Base-by-base conservation (phyloP, 1,139 yeast genomes). In the Pichia sp. region DNA sequence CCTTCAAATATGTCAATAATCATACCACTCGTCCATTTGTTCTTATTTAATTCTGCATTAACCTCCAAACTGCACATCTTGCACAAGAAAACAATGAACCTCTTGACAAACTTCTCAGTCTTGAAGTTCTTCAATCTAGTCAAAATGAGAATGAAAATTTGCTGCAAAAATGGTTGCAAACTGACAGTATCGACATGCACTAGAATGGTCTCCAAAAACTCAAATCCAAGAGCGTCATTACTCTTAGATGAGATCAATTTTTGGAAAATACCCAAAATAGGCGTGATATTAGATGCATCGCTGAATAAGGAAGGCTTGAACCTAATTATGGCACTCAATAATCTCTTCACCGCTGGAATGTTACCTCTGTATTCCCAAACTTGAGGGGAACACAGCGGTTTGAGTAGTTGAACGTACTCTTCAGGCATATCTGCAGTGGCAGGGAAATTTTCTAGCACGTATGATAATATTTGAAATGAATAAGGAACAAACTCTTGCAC, bases 401-500 rank as follows among this genome's bases (percentile, higher is more conserved):
- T 77, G 21, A 86, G 69, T 37, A 93, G 65, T 39, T 74, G 76
- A 40, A 67, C 71, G 52, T 77, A 85, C 26, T 77, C 66, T 2
- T 65, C 70, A 2, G 96, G 91, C 24, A 91, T 64, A 6, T 67
- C 60, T 7, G 54, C 49, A 1, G 57, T 47, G 13, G 51, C 52
- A 5, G 87, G 86, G 42, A 72, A 72, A 22, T 65, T 64, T 49
- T 85, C 94, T 37, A 93, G 66, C 45, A 86, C 61, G 53, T 64
- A 87, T 1, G 97, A 82, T 46, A 91, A 66, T 17, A 91, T 69
- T 63, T 93, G 99, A 60, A 93, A 84, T 8, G 82, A 77, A 53
- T 93, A 93, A 8, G 97, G 97, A 13, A 84, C 79, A 56, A 91
- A 93, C 59, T 93, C 99, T 50, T 88, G 93, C 29, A 91, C 84